phyloP scores from a whole-genome alignment of 179 eudicot species.

The Spergularia azorica region DNA sequence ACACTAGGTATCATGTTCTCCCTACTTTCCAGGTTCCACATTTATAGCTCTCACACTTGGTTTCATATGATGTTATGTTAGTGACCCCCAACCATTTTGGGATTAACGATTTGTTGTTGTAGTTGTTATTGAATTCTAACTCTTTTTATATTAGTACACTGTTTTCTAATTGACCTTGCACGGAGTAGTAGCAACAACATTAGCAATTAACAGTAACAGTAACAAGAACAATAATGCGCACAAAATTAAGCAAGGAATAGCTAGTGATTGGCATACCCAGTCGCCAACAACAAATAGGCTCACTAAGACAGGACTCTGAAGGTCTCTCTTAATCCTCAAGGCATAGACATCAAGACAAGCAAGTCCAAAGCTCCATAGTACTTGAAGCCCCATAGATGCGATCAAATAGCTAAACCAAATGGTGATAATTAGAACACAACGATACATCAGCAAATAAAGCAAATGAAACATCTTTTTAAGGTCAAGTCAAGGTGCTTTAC shows the following conservation, averaged over 20 bases:
- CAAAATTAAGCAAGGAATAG: slow-evolving; percentile 6
- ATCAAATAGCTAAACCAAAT: slow-evolving; percentile 69
- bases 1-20: too few species aligned
- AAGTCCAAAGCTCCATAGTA: slow-evolving; percentile 92
- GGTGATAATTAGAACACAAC: slow-evolving; percentile 5
- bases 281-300: slow-evolving; percentile 96
- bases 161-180: not conserved
- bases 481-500: too few species aligned
- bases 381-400: slow-evolving; percentile 95
- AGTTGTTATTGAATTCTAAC: not conserved
- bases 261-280: slow-evolving; percentile 59
- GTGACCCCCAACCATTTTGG: too few species aligned
- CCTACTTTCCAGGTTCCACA: too few species aligned
- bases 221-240: not conserved
- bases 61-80: too few species aligned
- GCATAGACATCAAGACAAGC: slow-evolving; percentile 89
- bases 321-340: slow-evolving; percentile 80
- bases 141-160: not conserved
- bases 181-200: not conserved
- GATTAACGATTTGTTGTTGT: too few species aligned
- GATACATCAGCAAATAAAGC: not conserved
- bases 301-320: slow-evolving; percentile 78
- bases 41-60: too few species aligned
- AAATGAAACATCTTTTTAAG: not conserved
- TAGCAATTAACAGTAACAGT: not conserved